Base-by-base conservation (phyloP, 1,284 basidiomycete genomes). In the Trametes versicolor region DNA sequence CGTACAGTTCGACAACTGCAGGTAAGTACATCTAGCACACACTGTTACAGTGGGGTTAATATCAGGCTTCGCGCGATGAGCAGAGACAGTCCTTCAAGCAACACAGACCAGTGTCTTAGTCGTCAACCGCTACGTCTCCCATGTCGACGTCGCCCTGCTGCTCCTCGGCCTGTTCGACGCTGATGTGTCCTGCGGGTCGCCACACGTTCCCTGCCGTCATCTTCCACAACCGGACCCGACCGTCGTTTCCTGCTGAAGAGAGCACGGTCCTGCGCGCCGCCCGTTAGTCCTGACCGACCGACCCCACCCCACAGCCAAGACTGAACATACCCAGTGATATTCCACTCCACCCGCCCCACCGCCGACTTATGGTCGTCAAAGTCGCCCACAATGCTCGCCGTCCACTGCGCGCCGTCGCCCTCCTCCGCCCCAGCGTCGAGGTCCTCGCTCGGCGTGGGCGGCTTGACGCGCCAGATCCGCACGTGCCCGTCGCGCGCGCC, bases 221-320 rank as follows among this genome's bases (percentile, higher is more conserved):
- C 77, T 97, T 97, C 93, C 95, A 98, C 41, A 98, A 78, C 23
- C 95, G 84, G 36, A 98, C 87, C 17, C 91, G 86, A 0, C 95
- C 96, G 67, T 98, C 96, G 69, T 96, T 96, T 5, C 95, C 95
- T 1, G 92, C 89, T 0, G 94, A 95, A 1, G 94, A 94, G 17
- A 98, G 82, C 2, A 97, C 87, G 12, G 96, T 97, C 2, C 96
- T 96, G 36, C 25, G 5, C 21, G 52, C 2, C 23, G 13, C 5
- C 4, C 41, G 47, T 63, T 54, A 66, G 64, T 43, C 9, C 4
- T 23, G n/a, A 5, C 45, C 45, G 10, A 17, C 29, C 19, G n/a
- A 25, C 34, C 27, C 37, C 9, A 9, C 19, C 37, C 52, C 36
- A 27, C 9, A 77, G 78, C 70, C 39, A 49, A 15, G 2, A 19